phyloP scores from a whole-genome alignment of 306 rosid species.

The Acacia melanoxylon region DNA sequence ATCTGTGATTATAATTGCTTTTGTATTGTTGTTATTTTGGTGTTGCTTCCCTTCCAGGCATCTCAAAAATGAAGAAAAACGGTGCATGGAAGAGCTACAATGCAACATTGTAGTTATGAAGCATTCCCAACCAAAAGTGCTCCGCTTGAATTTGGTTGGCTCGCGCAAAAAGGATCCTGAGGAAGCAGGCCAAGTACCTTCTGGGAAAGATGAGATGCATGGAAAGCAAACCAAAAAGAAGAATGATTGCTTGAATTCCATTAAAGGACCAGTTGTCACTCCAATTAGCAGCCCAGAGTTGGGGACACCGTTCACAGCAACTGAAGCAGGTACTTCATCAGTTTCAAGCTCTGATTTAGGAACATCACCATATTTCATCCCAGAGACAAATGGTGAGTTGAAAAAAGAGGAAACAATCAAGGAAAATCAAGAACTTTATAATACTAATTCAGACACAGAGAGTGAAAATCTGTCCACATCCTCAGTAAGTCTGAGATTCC shows the following conservation, averaged over 20 bases:
- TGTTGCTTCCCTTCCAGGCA: constrained; percentile 54
- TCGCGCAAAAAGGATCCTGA: constrained; percentile 61
- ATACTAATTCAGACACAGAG: constrained; percentile 78
- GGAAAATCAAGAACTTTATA: constrained; percentile 65
- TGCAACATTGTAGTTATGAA: constrained; percentile 97
- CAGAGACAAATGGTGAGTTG: constrained; percentile 62
- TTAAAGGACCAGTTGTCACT: constrained; percentile 78
- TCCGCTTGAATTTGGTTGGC: constrained; percentile 88
- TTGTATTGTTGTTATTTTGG: constrained; percentile 6
- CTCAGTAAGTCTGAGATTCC: constrained; percentile 83
- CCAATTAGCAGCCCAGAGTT: constrained; percentile 97
- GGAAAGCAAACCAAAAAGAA: constrained; percentile 53
- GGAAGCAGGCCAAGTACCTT: constrained; percentile 44
- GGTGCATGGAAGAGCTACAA: constrained; percentile 96
- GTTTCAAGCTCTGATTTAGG: constrained; percentile 96
- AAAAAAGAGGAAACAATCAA: constrained; percentile 66
- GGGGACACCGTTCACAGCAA: constrained; percentile 86
- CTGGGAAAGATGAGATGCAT: constrained; percentile 53
- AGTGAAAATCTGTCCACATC: constrained; percentile 70
- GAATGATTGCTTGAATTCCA: constrained; percentile 49
- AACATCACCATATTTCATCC: constrained; percentile 79
- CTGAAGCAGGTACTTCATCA: constrained; percentile 90
- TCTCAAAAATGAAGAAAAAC: constrained; percentile 88
- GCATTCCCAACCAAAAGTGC: constrained; percentile 91
- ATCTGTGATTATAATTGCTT: constrained; percentile 3